phyloP scores from a whole-genome alignment of 1,284 basidiomycete species.

The Uromyces viciae-fabae region DNA sequence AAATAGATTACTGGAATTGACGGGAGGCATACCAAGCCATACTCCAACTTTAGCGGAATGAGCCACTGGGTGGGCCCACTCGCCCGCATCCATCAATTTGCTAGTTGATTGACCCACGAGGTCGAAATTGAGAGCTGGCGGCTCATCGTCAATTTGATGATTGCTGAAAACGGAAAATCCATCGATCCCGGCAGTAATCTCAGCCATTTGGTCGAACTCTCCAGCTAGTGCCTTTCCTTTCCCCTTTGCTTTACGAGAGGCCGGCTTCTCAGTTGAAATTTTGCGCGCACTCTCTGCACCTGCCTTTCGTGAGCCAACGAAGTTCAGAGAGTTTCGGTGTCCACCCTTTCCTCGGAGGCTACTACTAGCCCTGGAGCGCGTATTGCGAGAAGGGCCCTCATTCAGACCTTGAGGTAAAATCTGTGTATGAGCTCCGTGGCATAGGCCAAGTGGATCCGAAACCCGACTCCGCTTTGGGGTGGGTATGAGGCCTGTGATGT shows the following conservation, averaged over 20 bases:
- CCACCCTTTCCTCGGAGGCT: conserved; percentile 24
- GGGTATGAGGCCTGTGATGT: background rate
- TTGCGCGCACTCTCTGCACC: background rate
- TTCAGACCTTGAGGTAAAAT: background rate
- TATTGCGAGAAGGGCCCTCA: conserved; percentile 30
- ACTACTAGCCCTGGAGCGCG: conserved; percentile 29
- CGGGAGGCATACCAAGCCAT: conserved; percentile 30
- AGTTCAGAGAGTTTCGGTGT: background rate
- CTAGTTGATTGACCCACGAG: background rate
- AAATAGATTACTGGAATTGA: background rate
- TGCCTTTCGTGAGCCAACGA: background rate
- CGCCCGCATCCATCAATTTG: conserved; percentile 23
- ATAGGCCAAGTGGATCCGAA: conserved; percentile 17
- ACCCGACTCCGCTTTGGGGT: conserved; percentile 32
- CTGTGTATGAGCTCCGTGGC: background rate
- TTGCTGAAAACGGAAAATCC: conserved; percentile 41
- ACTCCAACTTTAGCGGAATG: conserved; percentile 31
- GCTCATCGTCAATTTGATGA: conserved; percentile 29
- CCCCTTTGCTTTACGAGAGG: conserved; percentile 15
- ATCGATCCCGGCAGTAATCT: conserved; percentile 42
- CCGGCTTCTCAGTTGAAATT: background rate
- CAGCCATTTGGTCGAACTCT: conserved; percentile 23
- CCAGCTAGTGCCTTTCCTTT: conserved; percentile 12
- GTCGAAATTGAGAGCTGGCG: background rate
- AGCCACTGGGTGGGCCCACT: conserved; percentile 29